Evolutionary conservation across 306 rosid species (phyloP), one percentile per base, ranked within the genome.

Genomic region (Carpinus fangiana): DNA sequence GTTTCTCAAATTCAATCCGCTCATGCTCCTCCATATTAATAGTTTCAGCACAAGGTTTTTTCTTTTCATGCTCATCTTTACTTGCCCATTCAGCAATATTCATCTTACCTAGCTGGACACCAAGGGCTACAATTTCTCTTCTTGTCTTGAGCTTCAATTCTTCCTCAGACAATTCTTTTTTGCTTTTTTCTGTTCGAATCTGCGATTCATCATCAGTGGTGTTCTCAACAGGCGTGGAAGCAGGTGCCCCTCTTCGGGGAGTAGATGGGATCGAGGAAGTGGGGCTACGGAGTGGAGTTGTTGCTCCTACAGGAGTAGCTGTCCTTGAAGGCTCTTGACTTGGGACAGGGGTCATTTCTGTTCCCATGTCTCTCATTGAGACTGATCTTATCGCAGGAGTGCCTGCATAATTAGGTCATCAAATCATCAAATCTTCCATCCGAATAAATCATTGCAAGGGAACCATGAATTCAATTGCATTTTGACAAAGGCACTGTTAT

Each of bases 281-380:
- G 5, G 97, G 97, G 76, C 97, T 94, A 47, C 97, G 91, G 18
- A 88, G 76, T 0, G 98, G 98, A 46, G 97, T 90, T 71, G 87
- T 89, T 14, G 97, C 91, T 26, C 97, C 97, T 2, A 84, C 82
- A 1, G 98, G 98, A 34, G 98, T 94, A n/a, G 91, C 87, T 9
- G 98, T 94, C 55, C 90, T 82, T 0, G 98, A 94, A 78, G 98
- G 98, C 79, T 94, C 98, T 87, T 87, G 97, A 74, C 98, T 94
- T 76, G 97, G 81, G 67, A 81, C 85, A 0, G 98, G 98, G 66
- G 98, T 94, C 98, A 94, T 94, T 87, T 94, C 98, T 7, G 98
- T 94, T 85, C 98, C 98, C 97, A 92, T 94, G 60, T 94, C 98
- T 84, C 98, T 90, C 98, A 94, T 94, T 28, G 97, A 93, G 45